A percentile compares a stretch with the other conserved stretches of the same genome.
These are phyloP conservation scores for Phylloporus sp. DNA, from an alignment of 1,284 basidiomycete genomes.

Conservation along the genomic window DNA sequence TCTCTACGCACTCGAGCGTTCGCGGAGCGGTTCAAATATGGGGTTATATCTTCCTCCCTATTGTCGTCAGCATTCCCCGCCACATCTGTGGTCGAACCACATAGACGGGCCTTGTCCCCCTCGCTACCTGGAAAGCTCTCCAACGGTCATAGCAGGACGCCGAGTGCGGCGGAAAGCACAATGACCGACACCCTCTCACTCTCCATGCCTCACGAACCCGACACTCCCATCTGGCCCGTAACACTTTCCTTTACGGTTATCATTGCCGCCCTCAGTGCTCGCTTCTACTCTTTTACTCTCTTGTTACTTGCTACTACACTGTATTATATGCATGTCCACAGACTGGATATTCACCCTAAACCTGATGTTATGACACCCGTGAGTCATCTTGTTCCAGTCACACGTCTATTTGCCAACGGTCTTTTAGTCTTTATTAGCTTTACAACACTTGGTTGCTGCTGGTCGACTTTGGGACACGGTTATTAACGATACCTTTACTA, in stretches of 20 bases:
- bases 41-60: conserved; percentile 80
- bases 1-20: conserved; percentile 49
- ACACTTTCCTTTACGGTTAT: conserved; percentile 44
- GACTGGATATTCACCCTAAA: conserved; percentile 42
- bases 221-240: conserved; percentile 43
- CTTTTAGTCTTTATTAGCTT: conserved; percentile 58
- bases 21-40: conserved; percentile 82
- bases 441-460: conserved; percentile 67
- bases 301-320: conserved; percentile 45
- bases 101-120: conserved; percentile 37
- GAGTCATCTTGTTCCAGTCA: conserved; percentile 31
- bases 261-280: conserved; percentile 51
- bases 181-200: conserved; percentile 29
- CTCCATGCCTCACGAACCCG: conserved; percentile 33
- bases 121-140: conserved; percentile 51
- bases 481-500: conserved; percentile 65
- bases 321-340: conserved; percentile 45
- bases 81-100: conserved; percentile 34
- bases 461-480: conserved; percentile 73
- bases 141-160: conserved; percentile 41
- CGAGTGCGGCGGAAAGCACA: conserved; percentile 41
- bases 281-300: conserved; percentile 51
- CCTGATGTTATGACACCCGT: conserved; percentile 58
- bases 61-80: conserved; percentile 54
- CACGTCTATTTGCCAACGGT: conserved; percentile 3